phyloP scores from a whole-genome alignment of 805 yeast species.

The Lipomyces spencermartinsiae region DNA sequence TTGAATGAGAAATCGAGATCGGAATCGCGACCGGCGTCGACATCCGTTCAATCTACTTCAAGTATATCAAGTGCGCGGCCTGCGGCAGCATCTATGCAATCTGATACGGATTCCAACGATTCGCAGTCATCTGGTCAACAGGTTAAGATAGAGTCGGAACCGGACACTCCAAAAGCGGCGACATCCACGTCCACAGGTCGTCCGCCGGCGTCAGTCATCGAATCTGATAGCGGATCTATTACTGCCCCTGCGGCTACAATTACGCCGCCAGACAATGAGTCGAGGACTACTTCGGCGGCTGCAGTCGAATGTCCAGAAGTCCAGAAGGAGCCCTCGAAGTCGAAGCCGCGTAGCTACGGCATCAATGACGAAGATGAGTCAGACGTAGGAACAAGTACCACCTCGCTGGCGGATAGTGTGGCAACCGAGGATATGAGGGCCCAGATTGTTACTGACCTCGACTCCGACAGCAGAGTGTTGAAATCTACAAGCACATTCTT shows the following conservation, averaged over 20 bases:
- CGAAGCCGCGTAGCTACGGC: neutral
- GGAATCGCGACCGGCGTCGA: neutral
- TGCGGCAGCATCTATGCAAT: neutral
- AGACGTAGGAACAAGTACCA: neutral
- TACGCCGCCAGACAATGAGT: neutral
- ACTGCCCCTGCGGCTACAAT: neutral
- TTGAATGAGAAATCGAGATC: neutral
- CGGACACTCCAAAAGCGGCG: neutral
- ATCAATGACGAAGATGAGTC: neutral
- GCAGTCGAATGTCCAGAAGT: neutral
- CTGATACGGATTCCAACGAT: neutral
- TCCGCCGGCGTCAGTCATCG: neutral
- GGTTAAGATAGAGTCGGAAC: neutral
- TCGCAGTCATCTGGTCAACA: neutral
- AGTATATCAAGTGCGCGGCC: neutral
- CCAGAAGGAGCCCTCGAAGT: neutral
- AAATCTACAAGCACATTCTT: neutral
- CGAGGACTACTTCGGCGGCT: neutral
- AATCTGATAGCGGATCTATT: neutral
- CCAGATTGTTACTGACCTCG: neutral
- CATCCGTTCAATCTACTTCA: neutral
- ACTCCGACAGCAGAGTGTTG: neutral
- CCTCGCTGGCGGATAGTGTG: neutral
- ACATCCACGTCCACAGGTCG: neutral
- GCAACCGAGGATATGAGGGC: neutral